Base-by-base conservation (phyloP, 106 monocot species). In the Amphibolis antarctica region DNA sequence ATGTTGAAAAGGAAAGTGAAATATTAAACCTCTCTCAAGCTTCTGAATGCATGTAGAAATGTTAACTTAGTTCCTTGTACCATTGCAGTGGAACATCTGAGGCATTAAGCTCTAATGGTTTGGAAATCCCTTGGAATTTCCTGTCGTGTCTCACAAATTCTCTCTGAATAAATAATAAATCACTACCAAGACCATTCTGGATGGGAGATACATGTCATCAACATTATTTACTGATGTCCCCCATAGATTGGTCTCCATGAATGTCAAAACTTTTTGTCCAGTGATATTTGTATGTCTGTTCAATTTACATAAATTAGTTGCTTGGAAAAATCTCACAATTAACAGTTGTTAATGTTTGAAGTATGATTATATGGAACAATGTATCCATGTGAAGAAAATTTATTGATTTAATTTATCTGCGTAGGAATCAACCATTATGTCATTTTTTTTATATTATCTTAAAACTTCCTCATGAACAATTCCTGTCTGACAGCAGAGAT, bases 401-500 rank as follows among this genome's bases (percentile, higher is more conserved):
- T 49, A 49, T 49, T 49, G 13, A 49, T 49, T 49, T 49, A 36
- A 36, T 36, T 36, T 36, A 36, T 36, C 7, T 2, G 36, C 36
- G 4, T 4, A 36, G 2, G 36, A 36, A 7, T 7, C 36, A 36
- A 7, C 36, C 36, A 36, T 36, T 36, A 36, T 36, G 7, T 36
- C 36, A 24, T 13, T 28, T 27, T 13, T 29, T 25, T 1, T n/a
- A 60, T 42, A 29, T n/a, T 42, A 60, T 19, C 43, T 14, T 12
- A 18, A 11, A 12, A 11, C 17, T 60, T 36, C 12, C 12, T 42
- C n/a, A 10, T 17, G 10, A 60, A 21, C 10, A 18, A 43, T 21
- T 42, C 19, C n/a, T 26, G 18, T 42, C 61, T 66, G 31, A 36
- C 47, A 25, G 51, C 80, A 88, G 87, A 88, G 78, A 63, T 64